Conservation (phyloP, 352 stramenopile genomes). For the Elongisporangium anandrum region DNA sequence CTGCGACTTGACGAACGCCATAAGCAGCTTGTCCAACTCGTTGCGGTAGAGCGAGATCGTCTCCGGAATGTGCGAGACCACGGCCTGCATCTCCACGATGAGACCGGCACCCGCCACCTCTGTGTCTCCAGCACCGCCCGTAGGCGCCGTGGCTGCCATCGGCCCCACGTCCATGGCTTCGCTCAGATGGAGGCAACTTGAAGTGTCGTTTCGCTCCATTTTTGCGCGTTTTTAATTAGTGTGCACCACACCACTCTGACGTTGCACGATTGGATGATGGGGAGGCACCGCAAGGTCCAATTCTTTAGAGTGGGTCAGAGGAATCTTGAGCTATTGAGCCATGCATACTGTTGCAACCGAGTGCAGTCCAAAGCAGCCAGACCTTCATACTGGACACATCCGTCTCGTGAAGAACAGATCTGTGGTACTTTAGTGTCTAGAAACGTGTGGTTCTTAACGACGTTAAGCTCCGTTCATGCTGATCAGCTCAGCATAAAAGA, state of each 20-base stretch:
- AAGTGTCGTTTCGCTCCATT: no score
- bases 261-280: not conserved
- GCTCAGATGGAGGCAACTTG: no score
- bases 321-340: not conserved
- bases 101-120: constrained; percentile 17
- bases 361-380: not conserved
- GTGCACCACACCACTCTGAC: not conserved
- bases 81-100: constrained; percentile 60
- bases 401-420: not conserved
- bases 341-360: not conserved
- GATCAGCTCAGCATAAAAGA: not conserved
- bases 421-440: not conserved
- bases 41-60: constrained; percentile 69
- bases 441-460: not conserved
- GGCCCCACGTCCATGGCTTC: not conserved
- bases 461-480: not conserved
- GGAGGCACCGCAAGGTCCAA: not conserved
- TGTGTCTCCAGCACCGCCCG: no score
- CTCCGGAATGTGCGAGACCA: constrained; percentile 66
- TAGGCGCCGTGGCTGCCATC: not conserved
- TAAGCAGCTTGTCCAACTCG: constrained; percentile 78
- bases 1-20: constrained; percentile 70
- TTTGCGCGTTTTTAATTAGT: no score
- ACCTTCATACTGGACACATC: not conserved
- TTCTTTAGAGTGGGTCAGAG: not conserved